Conservation (phyloP, 768 basidiomycete species). For the Suillus sp. region DNA sequence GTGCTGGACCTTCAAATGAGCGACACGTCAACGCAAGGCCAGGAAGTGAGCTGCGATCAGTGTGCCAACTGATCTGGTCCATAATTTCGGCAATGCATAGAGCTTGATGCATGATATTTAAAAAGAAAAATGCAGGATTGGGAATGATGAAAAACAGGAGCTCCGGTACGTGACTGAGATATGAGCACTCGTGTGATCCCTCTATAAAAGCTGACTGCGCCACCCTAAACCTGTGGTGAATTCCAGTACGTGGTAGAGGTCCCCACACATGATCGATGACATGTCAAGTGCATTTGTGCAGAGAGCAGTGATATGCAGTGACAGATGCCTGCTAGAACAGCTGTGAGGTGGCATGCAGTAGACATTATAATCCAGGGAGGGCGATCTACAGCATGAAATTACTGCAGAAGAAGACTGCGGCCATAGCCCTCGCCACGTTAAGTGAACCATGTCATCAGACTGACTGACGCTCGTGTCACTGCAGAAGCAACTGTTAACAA, state of each 20-base stretch:
- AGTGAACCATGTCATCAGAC: too few relatives aligned
- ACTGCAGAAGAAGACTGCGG: background rate
- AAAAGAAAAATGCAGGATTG: background rate
- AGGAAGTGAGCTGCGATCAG: constrained; percentile 18
- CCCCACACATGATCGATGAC: background rate
- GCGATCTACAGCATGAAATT: background rate
- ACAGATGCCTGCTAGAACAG: background rate
- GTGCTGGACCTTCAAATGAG: constrained; percentile 25
- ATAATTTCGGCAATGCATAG: background rate
- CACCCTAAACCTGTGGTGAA: background rate
- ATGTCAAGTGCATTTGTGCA: background rate
- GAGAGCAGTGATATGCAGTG: background rate
- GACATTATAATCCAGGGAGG: too few relatives aligned
- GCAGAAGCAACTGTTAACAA: background rate
- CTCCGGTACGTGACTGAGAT: background rate
- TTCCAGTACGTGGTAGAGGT: background rate
- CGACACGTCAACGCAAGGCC: constrained; percentile 27
- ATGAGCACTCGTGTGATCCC: too few relatives aligned
- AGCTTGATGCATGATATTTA: constrained; percentile 7
- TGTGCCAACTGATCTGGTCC: background rate
- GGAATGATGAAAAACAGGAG: background rate
- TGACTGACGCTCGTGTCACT: too few relatives aligned
- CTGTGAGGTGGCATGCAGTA: background rate
- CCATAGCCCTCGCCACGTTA: background rate
- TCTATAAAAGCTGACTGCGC: background rate